Percentiles rank a stretch among this genome's conserved stretches.
phyloP scores from a whole-genome alignment of 495 filamentous ascomycete species.

The Tricharina praecox region DNA sequence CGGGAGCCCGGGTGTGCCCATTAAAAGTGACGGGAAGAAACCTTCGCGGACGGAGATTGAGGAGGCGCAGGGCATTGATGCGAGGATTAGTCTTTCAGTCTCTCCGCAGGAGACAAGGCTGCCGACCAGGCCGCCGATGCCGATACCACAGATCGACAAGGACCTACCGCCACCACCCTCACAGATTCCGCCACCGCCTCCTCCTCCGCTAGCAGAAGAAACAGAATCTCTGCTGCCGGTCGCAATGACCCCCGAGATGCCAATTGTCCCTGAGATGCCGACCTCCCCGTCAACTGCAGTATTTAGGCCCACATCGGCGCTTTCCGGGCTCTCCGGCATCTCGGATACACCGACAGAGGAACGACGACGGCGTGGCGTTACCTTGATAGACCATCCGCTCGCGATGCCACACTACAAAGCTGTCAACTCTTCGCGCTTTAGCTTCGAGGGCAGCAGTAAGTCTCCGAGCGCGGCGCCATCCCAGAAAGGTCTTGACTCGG shows the following conservation, averaged over 20 bases:
- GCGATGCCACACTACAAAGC: constrained; percentile 42
- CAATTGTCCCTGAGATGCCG: too few species aligned
- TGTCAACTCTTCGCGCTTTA: constrained; percentile 53
- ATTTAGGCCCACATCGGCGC: background rate
- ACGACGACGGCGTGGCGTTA: constrained; percentile 18
- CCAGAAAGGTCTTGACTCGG: constrained; percentile 42
- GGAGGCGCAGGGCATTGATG: constrained; percentile 1
- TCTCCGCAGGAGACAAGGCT: constrained; percentile 1
- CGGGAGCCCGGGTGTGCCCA: background rate
- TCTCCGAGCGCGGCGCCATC: constrained; percentile 21
- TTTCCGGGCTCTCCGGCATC: background rate
- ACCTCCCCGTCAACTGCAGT: background rate
- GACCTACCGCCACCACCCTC: background rate
- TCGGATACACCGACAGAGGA: constrained; percentile 3
- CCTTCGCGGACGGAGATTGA: background rate
- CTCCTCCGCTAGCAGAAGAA: background rate
- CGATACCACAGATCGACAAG: background rate
- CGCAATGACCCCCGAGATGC: background rate
- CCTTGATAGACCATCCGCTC: constrained; percentile 27
- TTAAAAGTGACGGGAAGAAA: background rate
- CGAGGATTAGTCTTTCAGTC: constrained; percentile 1
- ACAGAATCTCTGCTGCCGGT: background rate
- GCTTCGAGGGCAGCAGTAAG: constrained; percentile 44
- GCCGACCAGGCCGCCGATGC: background rate
- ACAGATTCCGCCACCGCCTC: background rate